A percentile compares a stretch with the other conserved stretches of the same genome.
These are phyloP conservation scores for Coemansia sp. DNA, from an alignment of 192 early-diverging fungal species.

Conservation along the genomic window DNA sequence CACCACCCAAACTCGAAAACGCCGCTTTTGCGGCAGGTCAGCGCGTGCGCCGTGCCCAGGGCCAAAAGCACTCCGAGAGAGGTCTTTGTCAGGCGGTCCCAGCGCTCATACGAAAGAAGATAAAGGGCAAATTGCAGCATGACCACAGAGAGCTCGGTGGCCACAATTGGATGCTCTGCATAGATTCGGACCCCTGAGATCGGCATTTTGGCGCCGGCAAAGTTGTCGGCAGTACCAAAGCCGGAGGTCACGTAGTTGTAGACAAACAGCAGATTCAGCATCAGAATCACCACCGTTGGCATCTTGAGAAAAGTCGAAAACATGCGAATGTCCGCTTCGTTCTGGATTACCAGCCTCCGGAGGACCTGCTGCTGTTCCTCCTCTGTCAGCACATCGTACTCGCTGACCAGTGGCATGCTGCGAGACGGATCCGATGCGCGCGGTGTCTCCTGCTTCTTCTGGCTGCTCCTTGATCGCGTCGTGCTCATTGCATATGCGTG, in stretches of 20 bases:
- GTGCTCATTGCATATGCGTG: not conserved
- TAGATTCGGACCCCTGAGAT: constrained; percentile 17
- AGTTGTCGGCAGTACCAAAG: constrained; percentile 7
- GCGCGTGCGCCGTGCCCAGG: constrained; percentile 13
- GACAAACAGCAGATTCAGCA: constrained; percentile 38
- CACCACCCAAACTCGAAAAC: constrained; percentile 34
- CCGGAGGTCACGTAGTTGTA: constrained; percentile 34
- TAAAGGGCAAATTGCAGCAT: constrained; percentile 40
- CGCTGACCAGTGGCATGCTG: constrained; percentile 19
- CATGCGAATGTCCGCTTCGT: constrained; percentile 39
- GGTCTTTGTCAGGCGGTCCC: constrained; percentile 16
- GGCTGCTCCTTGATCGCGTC: not conserved
- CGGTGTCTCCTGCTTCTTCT: constrained; percentile 7
- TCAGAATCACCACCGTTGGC: constrained; percentile 26
- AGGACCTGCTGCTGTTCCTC: constrained; percentile 25
- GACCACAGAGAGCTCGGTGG: constrained; percentile 39
- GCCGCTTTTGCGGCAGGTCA: constrained; percentile 20
- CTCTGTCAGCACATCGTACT: constrained; percentile 29
- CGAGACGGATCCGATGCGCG: constrained; percentile 18
- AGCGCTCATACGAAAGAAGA: constrained; percentile 33
- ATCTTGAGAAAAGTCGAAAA: constrained; percentile 40
- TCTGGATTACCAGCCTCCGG: constrained; percentile 31
- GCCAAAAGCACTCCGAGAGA: constrained; percentile 4
- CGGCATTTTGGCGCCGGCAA: constrained; percentile 17
- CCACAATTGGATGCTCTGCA: constrained; percentile 30